Evolutionary conservation across 345 rosid genomes (phyloP).

Genomic region (Bruguiera sexangula): DNA sequence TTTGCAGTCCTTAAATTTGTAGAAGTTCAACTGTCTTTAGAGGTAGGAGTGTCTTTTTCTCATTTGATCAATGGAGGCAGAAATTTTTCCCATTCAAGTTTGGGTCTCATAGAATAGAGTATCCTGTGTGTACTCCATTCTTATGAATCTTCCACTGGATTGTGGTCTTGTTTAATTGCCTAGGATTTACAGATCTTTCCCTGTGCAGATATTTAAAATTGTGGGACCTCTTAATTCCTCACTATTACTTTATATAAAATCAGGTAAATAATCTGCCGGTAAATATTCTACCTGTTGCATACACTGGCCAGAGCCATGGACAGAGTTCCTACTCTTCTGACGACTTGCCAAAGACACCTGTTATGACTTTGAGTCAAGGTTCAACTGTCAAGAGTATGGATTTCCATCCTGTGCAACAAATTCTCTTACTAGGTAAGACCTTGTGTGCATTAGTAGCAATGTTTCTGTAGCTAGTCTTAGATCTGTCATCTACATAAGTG

Average conservation of each 20-base stretch:
- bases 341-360: conserved; percentile 71
- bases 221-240: conserved; percentile 8
- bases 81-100: no score
- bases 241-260: conserved; percentile 4
- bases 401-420: conserved; percentile 79
- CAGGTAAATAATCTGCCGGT: conserved; percentile 73
- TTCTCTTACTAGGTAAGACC: conserved; percentile 69
- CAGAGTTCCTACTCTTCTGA: conserved; percentile 72
- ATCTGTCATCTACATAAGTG: neutral
- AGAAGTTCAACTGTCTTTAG: no score
- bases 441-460: conserved; percentile 9
- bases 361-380: conserved; percentile 58
- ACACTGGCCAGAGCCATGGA: conserved; percentile 60
- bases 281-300: conserved; percentile 61
- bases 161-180: no score
- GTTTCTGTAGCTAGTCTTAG: conserved; percentile 1
- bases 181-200: neutral
- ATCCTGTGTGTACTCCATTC: no score
- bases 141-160: no score
- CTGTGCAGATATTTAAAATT: neutral
- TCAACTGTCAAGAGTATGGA: conserved; percentile 85
- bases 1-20: no score
- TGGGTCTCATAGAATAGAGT: no score
- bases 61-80: no score
- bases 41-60: no score